Evolutionary conservation across 1,139 yeast species (phyloP).

Genomic region (Kodamaea sp.): DNA sequence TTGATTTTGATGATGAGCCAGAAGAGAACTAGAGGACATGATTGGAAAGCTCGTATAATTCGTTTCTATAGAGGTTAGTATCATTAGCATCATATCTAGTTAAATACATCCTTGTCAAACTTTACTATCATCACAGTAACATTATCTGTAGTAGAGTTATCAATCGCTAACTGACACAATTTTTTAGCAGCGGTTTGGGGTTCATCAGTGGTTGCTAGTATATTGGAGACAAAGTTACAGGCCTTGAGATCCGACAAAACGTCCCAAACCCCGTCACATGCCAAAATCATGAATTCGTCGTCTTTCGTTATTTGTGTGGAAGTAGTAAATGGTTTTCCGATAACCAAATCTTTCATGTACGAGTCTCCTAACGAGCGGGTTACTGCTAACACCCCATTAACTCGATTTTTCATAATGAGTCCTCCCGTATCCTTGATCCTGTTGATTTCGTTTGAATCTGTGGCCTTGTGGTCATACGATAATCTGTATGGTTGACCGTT

Average conservation of each 20-base stretch:
- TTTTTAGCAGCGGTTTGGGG: conserved; percentile 69
- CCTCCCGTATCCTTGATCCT: conserved; percentile 84
- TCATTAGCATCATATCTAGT: conserved; percentile 9
- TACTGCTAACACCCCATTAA: conserved; percentile 93
- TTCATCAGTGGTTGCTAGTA: conserved; percentile 43
- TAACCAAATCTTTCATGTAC: conserved; percentile 85
- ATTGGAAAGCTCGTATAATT: neutral
- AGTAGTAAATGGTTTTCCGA: conserved; percentile 92
- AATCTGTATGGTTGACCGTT: conserved; percentile 73
- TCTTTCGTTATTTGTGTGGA: conserved; percentile 66
- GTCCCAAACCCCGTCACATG: conserved; percentile 97
- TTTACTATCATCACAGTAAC: conserved; percentile 88
- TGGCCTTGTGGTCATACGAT: conserved; percentile 93
- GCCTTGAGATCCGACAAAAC: conserved; percentile 83
- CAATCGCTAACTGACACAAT: conserved; percentile 76
- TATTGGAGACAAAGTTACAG: conserved; percentile 62
- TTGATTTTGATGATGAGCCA: conserved; percentile 1
- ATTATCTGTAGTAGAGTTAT: conserved; percentile 83
- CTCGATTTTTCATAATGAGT: conserved; percentile 83
- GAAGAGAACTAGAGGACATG: conserved; percentile 1
- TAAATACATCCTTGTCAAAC: conserved; percentile 50
- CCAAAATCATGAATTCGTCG: conserved; percentile 80
- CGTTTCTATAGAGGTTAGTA: neutral
- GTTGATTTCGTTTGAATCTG: conserved; percentile 73
- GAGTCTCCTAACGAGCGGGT: conserved; percentile 94